Evolutionary conservation across 306 rosid species (phyloP).

Genomic region (Cucurbita moschata): DNA sequence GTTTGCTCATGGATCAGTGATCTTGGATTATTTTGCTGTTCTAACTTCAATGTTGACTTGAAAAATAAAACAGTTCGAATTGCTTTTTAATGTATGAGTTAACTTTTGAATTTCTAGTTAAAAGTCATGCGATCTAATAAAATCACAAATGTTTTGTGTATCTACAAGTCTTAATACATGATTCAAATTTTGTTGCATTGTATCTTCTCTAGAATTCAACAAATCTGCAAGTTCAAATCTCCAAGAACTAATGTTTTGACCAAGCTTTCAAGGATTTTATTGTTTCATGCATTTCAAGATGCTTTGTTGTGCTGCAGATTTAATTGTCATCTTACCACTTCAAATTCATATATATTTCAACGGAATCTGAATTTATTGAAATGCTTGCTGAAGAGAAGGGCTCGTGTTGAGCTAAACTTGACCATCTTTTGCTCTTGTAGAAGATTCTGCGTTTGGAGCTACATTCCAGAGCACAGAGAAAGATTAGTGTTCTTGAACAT

Average conservation of each 20-base stretch:
- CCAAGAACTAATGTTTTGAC: background rate
- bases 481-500: conserved; percentile 19
- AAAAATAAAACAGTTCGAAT: background rate
- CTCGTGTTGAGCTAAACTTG: background rate
- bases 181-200: background rate
- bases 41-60: background rate
- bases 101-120: background rate
- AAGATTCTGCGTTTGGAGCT: background rate
- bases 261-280: background rate
- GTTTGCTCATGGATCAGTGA: background rate
- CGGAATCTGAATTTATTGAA: background rate
- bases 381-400: background rate
- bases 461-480: background rate
- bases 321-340: background rate
- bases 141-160: background rate
- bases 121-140: background rate
- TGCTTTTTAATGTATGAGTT: no score
- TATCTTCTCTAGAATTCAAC: background rate
- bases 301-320: background rate
- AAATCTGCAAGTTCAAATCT: background rate
- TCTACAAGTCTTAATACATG: background rate
- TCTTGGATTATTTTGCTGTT: background rate
- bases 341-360: background rate
- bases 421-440: background rate
- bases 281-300: background rate